phyloP scores from a whole-genome alignment of 768 basidiomycete genomes.

The Panaeolus papilionaceus region DNA sequence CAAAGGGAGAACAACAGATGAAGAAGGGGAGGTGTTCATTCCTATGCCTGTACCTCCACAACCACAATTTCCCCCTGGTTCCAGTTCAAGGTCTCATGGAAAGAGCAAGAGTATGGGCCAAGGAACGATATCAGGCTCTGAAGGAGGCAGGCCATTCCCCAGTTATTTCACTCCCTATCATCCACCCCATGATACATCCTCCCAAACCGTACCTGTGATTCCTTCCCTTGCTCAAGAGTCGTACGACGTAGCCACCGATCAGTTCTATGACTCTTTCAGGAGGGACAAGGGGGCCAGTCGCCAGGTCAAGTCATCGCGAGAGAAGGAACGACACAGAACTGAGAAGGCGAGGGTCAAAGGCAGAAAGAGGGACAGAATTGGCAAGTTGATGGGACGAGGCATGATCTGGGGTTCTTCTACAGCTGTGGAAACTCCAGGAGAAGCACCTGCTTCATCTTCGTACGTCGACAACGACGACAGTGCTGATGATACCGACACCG shows the following conservation, averaged over 20 bases:
- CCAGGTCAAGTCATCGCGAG: slow-evolving; percentile 12
- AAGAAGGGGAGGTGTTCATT: not conserved
- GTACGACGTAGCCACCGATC: slow-evolving; percentile 2
- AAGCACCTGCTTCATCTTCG: not conserved
- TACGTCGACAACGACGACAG: slow-evolving; percentile 8
- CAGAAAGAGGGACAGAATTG: slow-evolving; percentile 24
- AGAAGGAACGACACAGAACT: slow-evolving; percentile 25
- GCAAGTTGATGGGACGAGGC: slow-evolving; percentile 13
- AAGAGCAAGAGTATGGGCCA: slow-evolving; percentile 7
- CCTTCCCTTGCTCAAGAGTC: not conserved
- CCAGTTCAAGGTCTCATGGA: not conserved
- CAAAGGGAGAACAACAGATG: not conserved
- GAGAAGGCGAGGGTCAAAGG: slow-evolving; percentile 21
- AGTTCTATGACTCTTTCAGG: slow-evolving; percentile 15
- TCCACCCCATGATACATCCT: not conserved
- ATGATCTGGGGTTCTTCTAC: slow-evolving; percentile 15
- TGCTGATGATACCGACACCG: slow-evolving; percentile 13
- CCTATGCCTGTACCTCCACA: slow-evolving; percentile 3
- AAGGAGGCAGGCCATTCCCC: not conserved
- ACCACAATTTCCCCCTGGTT: not conserved
- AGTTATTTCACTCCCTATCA: slow-evolving; percentile 1
- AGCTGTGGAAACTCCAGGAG: slow-evolving; percentile 1
- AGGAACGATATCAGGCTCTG: not conserved
- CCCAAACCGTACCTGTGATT: not conserved
- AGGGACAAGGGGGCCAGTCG: slow-evolving; percentile 14